A percentile compares a stretch with the other conserved stretches of the same genome.
Evolutionary conservation across 2,329 filamentous ascomycete species (phyloP).

Genomic region (Claviceps sp.): DNA sequence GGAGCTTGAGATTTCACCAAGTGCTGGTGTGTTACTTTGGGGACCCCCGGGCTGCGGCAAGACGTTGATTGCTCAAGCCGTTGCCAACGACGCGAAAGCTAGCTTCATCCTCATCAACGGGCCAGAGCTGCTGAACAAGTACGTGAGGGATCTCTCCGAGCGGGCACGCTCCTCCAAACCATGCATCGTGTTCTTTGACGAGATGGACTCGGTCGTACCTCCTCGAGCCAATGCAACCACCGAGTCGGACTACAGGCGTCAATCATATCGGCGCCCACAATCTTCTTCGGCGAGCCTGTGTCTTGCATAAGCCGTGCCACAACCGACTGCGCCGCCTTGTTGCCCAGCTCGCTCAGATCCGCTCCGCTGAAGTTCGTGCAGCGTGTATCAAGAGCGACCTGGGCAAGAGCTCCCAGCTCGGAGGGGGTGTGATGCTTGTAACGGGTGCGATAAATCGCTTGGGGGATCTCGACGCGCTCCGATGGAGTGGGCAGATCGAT

Average conservation of each 20-base stretch:
- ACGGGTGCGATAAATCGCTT: conserved; percentile 44
- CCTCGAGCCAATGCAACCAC: conserved; percentile 64
- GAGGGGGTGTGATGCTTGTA: conserved; percentile 25
- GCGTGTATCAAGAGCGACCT: conserved; percentile 49
- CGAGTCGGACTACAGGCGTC: conserved; percentile 41
- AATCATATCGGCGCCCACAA: conserved; percentile 23
- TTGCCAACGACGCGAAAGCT: conserved; percentile 87
- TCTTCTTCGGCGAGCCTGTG: conserved; percentile 12
- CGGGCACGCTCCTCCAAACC: conserved; percentile 76
- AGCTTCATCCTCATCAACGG: conserved; percentile 99
- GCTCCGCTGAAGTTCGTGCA: conserved; percentile 69
- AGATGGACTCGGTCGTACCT: conserved; percentile 85
- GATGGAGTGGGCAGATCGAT: conserved; percentile 70
- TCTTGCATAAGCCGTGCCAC: conserved; percentile 24
- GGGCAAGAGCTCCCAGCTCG: conserved; percentile 40
- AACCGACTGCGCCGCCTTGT: conserved; percentile 39
- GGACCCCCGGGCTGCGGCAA: conserved; percentile 95
- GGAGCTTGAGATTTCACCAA: conserved; percentile 63
- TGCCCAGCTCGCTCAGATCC: conserved; percentile 36
- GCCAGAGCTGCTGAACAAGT: conserved; percentile 93
- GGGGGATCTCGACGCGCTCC: conserved; percentile 76
- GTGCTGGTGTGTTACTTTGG: conserved; percentile 86
- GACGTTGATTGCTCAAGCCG: conserved; percentile 88
- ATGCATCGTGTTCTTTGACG: conserved; percentile 96
- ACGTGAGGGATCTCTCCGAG: conserved; percentile 82